Base-by-base conservation (phyloP, 495 filamentous ascomycete genomes). In the Astrothelium subdiscretum region DNA sequence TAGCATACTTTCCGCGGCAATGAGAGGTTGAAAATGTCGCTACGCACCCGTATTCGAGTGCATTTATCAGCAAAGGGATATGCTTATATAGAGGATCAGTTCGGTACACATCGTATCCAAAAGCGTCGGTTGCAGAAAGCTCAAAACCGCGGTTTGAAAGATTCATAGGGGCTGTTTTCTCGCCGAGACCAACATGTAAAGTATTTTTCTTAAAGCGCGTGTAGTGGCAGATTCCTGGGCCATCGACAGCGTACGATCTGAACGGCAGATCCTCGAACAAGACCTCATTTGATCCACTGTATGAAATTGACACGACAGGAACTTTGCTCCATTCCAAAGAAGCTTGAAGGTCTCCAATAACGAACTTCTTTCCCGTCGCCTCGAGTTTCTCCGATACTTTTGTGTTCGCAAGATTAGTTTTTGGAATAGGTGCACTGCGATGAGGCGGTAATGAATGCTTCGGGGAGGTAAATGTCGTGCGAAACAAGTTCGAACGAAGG, bases 81-180 rank as follows among this genome's bases (percentile, higher is more conserved):
- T 88, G 82, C 71, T 89, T 89, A 76, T 89, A 89, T 57, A 89
- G 75, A 15, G 86, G 85, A 69, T 89, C 86, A 48, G 84, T 83
- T 22, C 81, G 80, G 69, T 87, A 84, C 27, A 82, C 79, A 66
- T 89, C 85, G 71, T 89, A 89, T 22, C 84, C 83, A 63, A 87
- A 87, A 57, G 78, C 84, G 70, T 89, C 86, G 24, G 83, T 87
- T 10, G 84, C 84, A 3, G 83, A 81, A 57, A 89, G 77, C 42
- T 77, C 78, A 71, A 87, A 88, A 60, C 80, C 76, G 2, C 86
- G 81, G 48, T 83, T 83, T 6, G 76, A 81, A n/a, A 89, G 77
- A 66, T 89, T 79, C 83, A 89, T 87, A 0, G 86, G 86, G 0
- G 83, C 84, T 22, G 82, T 74, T 69, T 87, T 88, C 71, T 89